Conservation (phyloP, 768 basidiomycete species). For the Collybiopsis luxurians region DNA sequence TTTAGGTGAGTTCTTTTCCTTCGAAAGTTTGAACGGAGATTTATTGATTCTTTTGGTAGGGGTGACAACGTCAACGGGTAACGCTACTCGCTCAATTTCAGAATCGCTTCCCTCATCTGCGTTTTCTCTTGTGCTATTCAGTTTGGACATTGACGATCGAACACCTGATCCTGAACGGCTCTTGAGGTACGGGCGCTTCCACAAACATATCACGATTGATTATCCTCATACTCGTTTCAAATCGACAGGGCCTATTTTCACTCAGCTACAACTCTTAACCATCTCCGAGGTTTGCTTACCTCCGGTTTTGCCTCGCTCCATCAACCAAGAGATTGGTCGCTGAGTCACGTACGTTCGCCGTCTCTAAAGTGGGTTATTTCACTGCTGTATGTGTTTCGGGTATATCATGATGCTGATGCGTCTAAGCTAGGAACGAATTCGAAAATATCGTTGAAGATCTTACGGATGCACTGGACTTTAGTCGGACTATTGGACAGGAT, state of each 20-base stretch:
- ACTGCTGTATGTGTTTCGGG: no score
- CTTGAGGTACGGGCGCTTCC: constrained; percentile 47
- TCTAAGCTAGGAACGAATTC: constrained; percentile 72
- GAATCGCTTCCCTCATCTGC: background rate
- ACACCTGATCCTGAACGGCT: constrained; percentile 89
- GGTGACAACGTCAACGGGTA: constrained; percentile 97
- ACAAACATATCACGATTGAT: no score
- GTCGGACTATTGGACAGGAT: constrained; percentile 79
- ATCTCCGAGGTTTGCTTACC: constrained; percentile 82
- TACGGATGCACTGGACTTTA: constrained; percentile 92
- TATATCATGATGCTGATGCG: no score
- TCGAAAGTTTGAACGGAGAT: background rate
- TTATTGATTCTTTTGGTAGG: constrained; percentile 31
- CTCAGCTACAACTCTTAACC: constrained; percentile 90
- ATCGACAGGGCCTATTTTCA: constrained; percentile 96
- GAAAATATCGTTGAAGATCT: constrained; percentile 81
- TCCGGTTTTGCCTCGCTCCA: constrained; percentile 94
- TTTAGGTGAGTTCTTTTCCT: constrained; percentile 64
- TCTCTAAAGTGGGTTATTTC: constrained; percentile 54
- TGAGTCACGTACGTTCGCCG: constrained; percentile 86
- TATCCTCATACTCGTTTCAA: no score
- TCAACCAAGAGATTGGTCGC: constrained; percentile 89
- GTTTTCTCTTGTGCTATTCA: constrained; percentile 21
- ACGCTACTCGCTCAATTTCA: background rate
- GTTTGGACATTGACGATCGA: constrained; percentile 72